These are phyloP conservation scores for Domatiomyces catenatus DNA, from an alignment of 2,329 filamentous ascomycete genomes.

Conservation along the genomic window DNA sequence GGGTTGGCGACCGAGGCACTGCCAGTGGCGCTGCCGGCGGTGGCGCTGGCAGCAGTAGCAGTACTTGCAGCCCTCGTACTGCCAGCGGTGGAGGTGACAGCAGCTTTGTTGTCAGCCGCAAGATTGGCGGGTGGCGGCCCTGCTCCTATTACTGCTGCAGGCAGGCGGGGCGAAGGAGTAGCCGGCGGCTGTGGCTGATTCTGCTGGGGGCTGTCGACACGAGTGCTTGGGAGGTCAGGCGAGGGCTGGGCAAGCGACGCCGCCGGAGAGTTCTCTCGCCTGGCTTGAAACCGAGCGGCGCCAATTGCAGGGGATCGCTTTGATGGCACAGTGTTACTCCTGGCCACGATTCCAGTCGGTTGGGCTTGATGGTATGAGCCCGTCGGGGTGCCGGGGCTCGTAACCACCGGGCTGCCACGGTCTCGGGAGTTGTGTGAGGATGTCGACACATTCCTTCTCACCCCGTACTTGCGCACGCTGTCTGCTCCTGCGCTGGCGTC, in stretches of 20 bases:
- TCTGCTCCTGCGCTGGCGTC: slow-evolving; percentile 80
- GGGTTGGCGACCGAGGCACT: neutral
- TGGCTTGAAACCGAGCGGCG: slow-evolving; percentile 48
- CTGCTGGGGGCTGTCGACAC: slow-evolving; percentile 3
- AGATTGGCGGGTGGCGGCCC: neutral
- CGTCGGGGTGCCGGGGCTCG: slow-evolving; percentile 48
- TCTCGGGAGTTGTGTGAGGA: slow-evolving; percentile 69
- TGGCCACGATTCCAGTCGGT: slow-evolving; percentile 41
- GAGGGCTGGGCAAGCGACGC: slow-evolving; percentile 4
- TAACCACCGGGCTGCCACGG: slow-evolving; percentile 49
- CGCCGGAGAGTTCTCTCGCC: slow-evolving; percentile 8
- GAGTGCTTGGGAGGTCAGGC: slow-evolving; percentile 1
- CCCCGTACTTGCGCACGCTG: slow-evolving; percentile 62
- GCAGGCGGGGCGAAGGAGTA: neutral
- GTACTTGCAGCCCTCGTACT: too few relatives aligned
- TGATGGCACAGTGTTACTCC: slow-evolving; percentile 86
- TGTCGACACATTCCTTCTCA: slow-evolving; percentile 79
- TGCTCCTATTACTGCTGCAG: neutral
- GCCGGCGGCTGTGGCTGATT: slow-evolving; percentile 5
- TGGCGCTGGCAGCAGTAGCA: too few relatives aligned
- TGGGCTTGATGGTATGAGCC: slow-evolving; percentile 25
- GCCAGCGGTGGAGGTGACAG: too few relatives aligned
- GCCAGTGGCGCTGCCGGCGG: too few relatives aligned
- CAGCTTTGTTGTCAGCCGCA: too few relatives aligned
- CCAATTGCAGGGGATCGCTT: slow-evolving; percentile 66